phyloP scores from a whole-genome alignment of 371 early-diverging fungal species.

The Mortierella sp. region DNA sequence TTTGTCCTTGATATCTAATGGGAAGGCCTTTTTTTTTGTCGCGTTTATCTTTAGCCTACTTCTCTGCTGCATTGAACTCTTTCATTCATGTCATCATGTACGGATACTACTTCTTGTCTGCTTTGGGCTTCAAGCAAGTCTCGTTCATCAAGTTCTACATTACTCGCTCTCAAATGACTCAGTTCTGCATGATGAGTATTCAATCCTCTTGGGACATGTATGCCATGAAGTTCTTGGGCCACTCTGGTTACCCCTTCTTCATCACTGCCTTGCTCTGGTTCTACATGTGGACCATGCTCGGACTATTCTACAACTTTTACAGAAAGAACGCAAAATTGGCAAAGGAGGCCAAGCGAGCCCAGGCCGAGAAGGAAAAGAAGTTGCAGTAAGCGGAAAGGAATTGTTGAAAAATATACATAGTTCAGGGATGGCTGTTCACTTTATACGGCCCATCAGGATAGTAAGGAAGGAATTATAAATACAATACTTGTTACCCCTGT shows the following conservation, averaged over 20 bases:
- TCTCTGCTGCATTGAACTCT: constrained; percentile 71
- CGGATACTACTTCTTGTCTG: constrained; percentile 68
- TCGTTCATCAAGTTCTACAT: constrained; percentile 70
- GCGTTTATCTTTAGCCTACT: constrained; percentile 57
- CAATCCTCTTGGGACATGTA: constrained; percentile 66
- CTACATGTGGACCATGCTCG: constrained; percentile 77
- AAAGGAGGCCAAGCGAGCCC: constrained; percentile 44
- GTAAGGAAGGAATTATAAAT: not conserved
- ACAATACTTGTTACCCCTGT: not conserved
- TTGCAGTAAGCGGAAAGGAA: constrained; percentile 24
- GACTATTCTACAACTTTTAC: constrained; percentile 73
- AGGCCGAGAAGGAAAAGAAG: constrained; percentile 52
- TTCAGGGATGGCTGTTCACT: not conserved
- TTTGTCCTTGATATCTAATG: not conserved
- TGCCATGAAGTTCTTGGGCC: constrained; percentile 48
- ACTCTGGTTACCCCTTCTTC: constrained; percentile 62
- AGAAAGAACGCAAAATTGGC: constrained; percentile 53
- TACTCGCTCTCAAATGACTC: constrained; percentile 71
- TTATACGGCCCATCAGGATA: not conserved
- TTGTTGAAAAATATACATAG: too few relatives aligned
- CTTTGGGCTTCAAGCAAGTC: constrained; percentile 61
- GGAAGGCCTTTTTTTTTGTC: not conserved
- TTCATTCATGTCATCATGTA: constrained; percentile 78
- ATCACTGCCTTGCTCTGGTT: constrained; percentile 65
- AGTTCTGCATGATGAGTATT: constrained; percentile 68